Evolutionary conservation across 768 basidiomycete genomes (phyloP).

Genomic region (Fistulinella prunicolor): DNA sequence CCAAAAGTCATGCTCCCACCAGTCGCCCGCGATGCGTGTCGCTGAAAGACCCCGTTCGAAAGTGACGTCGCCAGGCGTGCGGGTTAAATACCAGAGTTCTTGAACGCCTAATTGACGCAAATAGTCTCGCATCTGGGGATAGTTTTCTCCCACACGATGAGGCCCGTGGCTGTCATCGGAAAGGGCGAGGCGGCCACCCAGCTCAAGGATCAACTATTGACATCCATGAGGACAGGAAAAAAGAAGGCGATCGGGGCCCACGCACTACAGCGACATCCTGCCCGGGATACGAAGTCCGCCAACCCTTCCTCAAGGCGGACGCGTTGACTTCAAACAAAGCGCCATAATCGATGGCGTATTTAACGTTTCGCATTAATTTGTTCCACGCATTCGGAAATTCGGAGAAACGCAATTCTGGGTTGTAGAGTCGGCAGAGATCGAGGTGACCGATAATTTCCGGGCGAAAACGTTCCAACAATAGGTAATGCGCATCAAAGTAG

Average conservation of each 20-base stretch:
- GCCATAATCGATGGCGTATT: conserved; percentile 71
- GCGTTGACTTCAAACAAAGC: conserved; percentile 93
- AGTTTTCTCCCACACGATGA: conserved; percentile 84
- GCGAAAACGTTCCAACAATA: conserved; percentile 62
- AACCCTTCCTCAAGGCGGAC: conserved; percentile 89
- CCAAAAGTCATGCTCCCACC: conserved; percentile 67
- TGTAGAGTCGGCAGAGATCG: conserved; percentile 88
- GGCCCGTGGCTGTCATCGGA: conserved; percentile 98
- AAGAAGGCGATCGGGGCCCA: conserved; percentile 19
- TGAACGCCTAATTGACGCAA: conserved; percentile 54
- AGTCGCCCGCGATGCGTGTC: conserved; percentile 46
- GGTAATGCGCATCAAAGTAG: conserved; percentile 87
- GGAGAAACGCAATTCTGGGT: conserved; percentile 55
- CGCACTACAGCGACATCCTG: conserved; percentile 71
- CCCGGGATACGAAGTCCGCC: conserved; percentile 82
- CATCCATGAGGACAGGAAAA: conserved; percentile 11
- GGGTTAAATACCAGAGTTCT: conserved; percentile 61
- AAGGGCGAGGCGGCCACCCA: conserved; percentile 73
- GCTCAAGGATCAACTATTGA: conserved; percentile 62
- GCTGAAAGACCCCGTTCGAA: conserved; percentile 37
- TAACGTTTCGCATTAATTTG: conserved; percentile 72
- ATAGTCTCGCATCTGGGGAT: conserved; percentile 63
- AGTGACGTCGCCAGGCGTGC: conserved; percentile 31
- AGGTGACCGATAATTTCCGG: conserved; percentile 94
- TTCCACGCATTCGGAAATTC: conserved; percentile 58